phyloP scores from a whole-genome alignment of 148 eudicot genomes.

The Mesembryanthemum crystallinum region DNA sequence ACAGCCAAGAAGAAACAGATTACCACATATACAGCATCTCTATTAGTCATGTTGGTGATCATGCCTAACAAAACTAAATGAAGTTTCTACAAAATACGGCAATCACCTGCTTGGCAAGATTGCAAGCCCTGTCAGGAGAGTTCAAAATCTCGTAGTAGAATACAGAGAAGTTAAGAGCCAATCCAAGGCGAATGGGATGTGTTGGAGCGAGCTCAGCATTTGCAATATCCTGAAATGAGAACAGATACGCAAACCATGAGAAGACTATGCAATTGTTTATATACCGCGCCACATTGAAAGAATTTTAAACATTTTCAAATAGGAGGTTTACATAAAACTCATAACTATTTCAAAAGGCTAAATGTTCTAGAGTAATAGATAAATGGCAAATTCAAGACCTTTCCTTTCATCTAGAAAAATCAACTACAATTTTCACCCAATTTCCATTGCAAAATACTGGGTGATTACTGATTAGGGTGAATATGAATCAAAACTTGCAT shows the following conservation, averaged over 20 bases:
- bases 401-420: too few species aligned
- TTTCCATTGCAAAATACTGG: too few species aligned
- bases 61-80: not conserved
- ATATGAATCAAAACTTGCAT: too few species aligned
- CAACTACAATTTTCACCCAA: too few species aligned
- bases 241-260: not conserved
- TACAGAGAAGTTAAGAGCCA: constrained; percentile 80
- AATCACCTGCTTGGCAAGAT: constrained; percentile 64
- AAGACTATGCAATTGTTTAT: not conserved
- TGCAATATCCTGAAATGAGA: constrained; percentile 56
- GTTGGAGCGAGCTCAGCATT: constrained; percentile 62
- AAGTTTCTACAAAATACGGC: not conserved
- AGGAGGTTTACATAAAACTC: not conserved
- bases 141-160: constrained; percentile 79
- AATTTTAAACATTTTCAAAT: not conserved
- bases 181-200: constrained; percentile 73
- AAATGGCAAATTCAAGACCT: too few species aligned
- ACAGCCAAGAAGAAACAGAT: not conserved
- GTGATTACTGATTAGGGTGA: too few species aligned
- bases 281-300: not conserved
- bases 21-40: not conserved
- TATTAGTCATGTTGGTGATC: not conserved
- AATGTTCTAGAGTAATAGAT: too few species aligned
- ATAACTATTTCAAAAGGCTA: not conserved
- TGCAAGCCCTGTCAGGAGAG: constrained; percentile 81